A percentile compares a stretch with the other conserved stretches of the same genome.
These are phyloP conservation scores for Populus ilicifolia DNA, from an alignment of 345 rosid species.

Conservation along the genomic window DNA sequence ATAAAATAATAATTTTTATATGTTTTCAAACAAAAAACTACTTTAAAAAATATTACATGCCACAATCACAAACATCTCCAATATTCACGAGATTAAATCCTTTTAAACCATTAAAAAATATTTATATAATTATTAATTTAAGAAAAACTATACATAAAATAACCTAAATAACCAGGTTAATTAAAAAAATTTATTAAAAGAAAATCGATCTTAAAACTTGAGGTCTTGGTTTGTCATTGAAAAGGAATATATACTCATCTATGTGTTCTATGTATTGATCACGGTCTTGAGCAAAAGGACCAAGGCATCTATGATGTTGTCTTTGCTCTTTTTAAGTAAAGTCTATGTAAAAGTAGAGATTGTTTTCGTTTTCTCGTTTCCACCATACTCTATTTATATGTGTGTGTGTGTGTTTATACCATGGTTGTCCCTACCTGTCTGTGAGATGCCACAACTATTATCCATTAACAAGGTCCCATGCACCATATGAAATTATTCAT, in stretches of 20 bases:
- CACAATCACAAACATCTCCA: too few species aligned
- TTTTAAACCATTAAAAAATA: too few species aligned
- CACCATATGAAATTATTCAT: conserved; percentile 9
- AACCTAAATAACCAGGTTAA: too few species aligned
- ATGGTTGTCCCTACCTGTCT: conserved; percentile 7
- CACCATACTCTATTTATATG: too few species aligned
- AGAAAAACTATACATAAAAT: too few species aligned
- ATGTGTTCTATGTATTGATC: neutral
- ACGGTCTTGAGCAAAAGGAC: conserved; percentile 11
- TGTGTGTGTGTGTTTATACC: neutral
- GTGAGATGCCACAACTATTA: conserved; percentile 12
- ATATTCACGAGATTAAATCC: too few species aligned
- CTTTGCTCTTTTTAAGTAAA: neutral
- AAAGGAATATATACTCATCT: neutral
- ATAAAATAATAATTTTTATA: too few species aligned
- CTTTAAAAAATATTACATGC: too few species aligned
- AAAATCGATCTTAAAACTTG: neutral
- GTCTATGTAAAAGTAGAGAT: neutral
- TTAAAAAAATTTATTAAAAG: too few species aligned
- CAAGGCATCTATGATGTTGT: conserved; percentile 13
- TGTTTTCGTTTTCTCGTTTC: neutral
- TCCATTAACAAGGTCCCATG: conserved; percentile 5
- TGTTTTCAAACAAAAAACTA: rapidly evolving
- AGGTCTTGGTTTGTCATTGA: neutral
- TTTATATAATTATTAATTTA: too few species aligned